Base-by-base conservation (phyloP, 306 rosid species). In the Vigna trinervia region DNA sequence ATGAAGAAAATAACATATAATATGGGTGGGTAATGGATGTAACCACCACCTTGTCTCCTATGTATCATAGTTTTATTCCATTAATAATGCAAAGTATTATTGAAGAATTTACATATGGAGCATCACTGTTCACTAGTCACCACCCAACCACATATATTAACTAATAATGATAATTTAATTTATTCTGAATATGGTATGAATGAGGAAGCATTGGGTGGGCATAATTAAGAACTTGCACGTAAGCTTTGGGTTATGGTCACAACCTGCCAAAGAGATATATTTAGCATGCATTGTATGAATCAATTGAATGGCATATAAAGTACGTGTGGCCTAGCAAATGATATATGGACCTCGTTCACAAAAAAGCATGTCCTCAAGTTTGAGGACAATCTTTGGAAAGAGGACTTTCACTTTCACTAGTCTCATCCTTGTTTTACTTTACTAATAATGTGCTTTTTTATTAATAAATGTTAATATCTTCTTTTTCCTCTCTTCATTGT, bases 301-400 rank as follows among this genome's bases (percentile, higher is more conserved):
- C 22, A 60, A 74, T 59, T 48, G 63, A 63, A 36, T 64, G 4
- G n/a, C 45, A 8, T 36, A 73, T 15, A 52, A 46, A 46, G 28
- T 61, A 51, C 8, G 13, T 12, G 38, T 66, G 62, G 13, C 51
- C 36, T 78, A 45, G 10, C 39, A 58, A 22, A 58, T 74, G 59
- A 60, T 60, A 47, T 60, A 47, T 5, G 36, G 69, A 67, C 59
- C 58, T 8, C 43, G 6, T 11, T 48, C 19, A 52, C n/a, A 14
- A 1, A 36, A 64, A 54, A 34, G 46, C 78, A n/a, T 71, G 81
- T 80, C 75, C 32, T 65, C 70, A 28, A 26, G 6, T 66, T 30
- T 57, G 39, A 80, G 6, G 84, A 67, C 81, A 70, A 32, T 41
- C 26, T 57, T 68, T 13, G 41, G 20, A 51, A 26, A 30, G 53